Evolutionary conservation across 1,139 yeast genomes (phyloP).

Genomic region (Candida neerlandica): DNA sequence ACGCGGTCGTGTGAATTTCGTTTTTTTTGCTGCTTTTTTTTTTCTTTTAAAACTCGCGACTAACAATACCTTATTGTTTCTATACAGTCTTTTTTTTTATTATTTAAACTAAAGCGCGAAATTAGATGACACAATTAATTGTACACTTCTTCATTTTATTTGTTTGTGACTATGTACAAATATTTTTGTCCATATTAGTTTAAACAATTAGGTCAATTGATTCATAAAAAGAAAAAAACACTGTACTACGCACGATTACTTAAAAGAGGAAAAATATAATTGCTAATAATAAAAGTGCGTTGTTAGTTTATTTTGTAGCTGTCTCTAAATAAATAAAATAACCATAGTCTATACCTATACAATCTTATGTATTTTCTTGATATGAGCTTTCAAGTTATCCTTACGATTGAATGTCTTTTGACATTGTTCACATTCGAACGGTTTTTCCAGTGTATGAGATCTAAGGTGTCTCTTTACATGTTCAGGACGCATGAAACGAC

Average conservation of each 20-base stretch:
- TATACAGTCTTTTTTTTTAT: too few relatives aligned
- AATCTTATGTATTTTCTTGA: constrained; percentile 58
- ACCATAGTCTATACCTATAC: background rate
- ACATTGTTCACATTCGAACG: constrained; percentile 79
- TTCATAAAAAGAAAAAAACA: too few relatives aligned
- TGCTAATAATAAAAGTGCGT: background rate
- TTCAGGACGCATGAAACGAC: constrained; percentile 84
- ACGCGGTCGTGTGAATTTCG: constrained; percentile 1
- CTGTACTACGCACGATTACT: background rate
- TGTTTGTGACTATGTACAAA: too few relatives aligned
- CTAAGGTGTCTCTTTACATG: constrained; percentile 90
- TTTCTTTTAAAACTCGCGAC: background rate
- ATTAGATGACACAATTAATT: too few relatives aligned
- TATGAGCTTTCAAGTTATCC: constrained; percentile 69
- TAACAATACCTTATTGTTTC: background rate
- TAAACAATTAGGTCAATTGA: too few relatives aligned
- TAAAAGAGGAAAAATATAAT: background rate
- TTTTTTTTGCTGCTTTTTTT: background rate
- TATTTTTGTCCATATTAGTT: too few relatives aligned
- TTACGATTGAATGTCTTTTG: constrained; percentile 75
- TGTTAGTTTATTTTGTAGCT: background rate
- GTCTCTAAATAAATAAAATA: background rate
- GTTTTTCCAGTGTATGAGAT: constrained; percentile 85
- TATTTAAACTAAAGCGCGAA: too few relatives aligned
- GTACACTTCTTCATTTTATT: too few relatives aligned